phyloP scores from a whole-genome alignment of 148 eudicot species.

The Rhododendron simsii region DNA sequence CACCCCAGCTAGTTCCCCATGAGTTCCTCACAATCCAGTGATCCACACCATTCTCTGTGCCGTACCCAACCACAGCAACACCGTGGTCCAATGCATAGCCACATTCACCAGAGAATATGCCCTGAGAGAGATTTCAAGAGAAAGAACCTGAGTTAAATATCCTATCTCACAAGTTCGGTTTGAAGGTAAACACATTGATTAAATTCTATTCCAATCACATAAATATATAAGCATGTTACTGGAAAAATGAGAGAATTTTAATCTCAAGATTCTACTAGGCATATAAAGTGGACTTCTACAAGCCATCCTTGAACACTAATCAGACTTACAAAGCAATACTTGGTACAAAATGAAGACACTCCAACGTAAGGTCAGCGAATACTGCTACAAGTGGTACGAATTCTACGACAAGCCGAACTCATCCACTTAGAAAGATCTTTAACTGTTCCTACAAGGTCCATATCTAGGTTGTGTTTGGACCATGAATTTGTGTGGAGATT shows the following conservation, averaged over 20 bases:
- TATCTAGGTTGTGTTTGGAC: not conserved
- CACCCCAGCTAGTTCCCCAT: constrained; percentile 88
- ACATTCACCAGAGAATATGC: constrained; percentile 67
- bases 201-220: not conserved
- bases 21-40: constrained; percentile 96
- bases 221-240: not conserved
- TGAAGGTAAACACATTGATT: not conserved
- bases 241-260: not conserved
- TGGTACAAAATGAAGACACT: not conserved
- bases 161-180: not conserved
- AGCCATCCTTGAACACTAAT: not conserved
- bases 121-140: constrained; percentile 32
- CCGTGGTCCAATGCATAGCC: constrained; percentile 77
- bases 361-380: not conserved
- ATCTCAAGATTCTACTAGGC: not conserved
- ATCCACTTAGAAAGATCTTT: not conserved
- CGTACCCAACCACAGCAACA: constrained; percentile 81
- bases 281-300: not conserved
- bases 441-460: not conserved
- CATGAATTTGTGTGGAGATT: not conserved
- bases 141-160: not conserved
- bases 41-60: constrained; percentile 55
- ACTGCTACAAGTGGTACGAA: not conserved
- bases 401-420: not conserved
- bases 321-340: not conserved